Conservation (phyloP, 768 basidiomycete species). For the Calocybe cyanea region DNA sequence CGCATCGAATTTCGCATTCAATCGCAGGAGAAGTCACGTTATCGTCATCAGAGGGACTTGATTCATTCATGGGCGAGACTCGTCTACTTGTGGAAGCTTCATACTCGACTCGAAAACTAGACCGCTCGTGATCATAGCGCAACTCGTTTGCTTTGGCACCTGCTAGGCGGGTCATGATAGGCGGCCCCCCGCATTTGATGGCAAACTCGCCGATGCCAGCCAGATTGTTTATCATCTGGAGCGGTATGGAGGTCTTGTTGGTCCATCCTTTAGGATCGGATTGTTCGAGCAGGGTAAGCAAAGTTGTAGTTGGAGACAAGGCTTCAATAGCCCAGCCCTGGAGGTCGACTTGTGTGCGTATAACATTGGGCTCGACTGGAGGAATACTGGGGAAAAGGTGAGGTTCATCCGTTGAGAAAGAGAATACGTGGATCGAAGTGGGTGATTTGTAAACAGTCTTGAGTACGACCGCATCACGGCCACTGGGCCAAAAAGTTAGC, state of each 20-base stretch:
- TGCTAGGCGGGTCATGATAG: slow-evolving; percentile 78
- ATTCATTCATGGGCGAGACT: slow-evolving; percentile 15
- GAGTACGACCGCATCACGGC: slow-evolving; percentile 85
- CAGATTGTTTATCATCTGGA: slow-evolving; percentile 85
- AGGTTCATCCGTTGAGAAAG: slow-evolving; percentile 89
- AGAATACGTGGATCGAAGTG: slow-evolving; percentile 90
- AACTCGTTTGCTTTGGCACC: slow-evolving; percentile 72
- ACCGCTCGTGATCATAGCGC: slow-evolving; percentile 85
- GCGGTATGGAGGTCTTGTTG: slow-evolving; percentile 89
- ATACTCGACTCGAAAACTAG: slow-evolving; percentile 81
- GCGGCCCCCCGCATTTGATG: slow-evolving; percentile 94
- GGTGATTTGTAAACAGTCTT: slow-evolving; percentile 98
- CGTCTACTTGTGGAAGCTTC: slow-evolving; percentile 57
- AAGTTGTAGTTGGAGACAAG: slow-evolving; percentile 90
- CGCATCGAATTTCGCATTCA: slow-evolving; percentile 90
- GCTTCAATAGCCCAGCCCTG: slow-evolving; percentile 98
- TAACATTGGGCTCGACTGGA: slow-evolving; percentile 66
- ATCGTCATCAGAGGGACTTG: slow-evolving; percentile 22
- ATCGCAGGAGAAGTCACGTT: slow-evolving; percentile 46
- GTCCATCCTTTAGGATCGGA: slow-evolving; percentile 98
- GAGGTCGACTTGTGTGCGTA: slow-evolving; percentile 95
- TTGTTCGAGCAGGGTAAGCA: slow-evolving; percentile 91
- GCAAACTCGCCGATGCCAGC: slow-evolving; percentile 95
- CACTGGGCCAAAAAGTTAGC: slow-evolving; percentile 41
- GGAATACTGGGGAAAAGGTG: slow-evolving; percentile 79